A percentile compares a stretch with the other conserved stretches of the same genome.
These are phyloP conservation scores for Acanthamoeba sp. DNA, from an alignment of 208 protist species.

Conservation along the genomic window DNA sequence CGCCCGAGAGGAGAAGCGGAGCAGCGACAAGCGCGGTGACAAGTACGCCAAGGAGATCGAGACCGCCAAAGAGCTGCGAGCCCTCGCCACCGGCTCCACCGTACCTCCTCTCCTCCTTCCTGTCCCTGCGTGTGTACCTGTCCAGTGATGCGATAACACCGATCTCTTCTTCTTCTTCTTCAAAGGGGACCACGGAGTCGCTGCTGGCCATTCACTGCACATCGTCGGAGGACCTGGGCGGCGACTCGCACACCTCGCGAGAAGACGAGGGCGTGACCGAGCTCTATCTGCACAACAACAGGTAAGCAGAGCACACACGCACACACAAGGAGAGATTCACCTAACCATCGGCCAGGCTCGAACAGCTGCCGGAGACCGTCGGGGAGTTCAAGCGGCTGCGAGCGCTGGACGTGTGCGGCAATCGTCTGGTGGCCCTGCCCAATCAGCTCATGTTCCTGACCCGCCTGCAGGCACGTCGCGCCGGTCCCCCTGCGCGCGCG, in stretches of 20 bases:
- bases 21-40: not conserved
- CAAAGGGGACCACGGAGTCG: not conserved
- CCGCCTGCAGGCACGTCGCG: not conserved
- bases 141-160: too few species aligned
- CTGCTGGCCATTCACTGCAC: not conserved
- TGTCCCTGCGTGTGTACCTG: not conserved
- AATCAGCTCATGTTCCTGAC: constrained; percentile 22
- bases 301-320: not conserved
- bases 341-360: not conserved
- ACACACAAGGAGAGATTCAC: not conserved
- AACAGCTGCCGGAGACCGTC: constrained; percentile 54
- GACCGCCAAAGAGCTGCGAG: not conserved
- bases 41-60: constrained; percentile 13
- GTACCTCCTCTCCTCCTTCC: not conserved
- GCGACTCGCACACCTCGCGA: not conserved
- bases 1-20: not conserved
- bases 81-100: not conserved
- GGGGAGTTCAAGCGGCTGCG: not conserved
- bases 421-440: not conserved
- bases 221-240: constrained; percentile 3
- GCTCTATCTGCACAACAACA: constrained; percentile 70
- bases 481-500: too few species aligned
- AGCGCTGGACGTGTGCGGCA: constrained; percentile 47
- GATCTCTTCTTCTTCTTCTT: not conserved
- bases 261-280: constrained; percentile 52